A percentile compares a stretch with the other conserved stretches of the same genome.
Evolutionary conservation across 2,329 filamentous ascomycete species (phyloP).

Genomic region (Capronia coronata): DNA sequence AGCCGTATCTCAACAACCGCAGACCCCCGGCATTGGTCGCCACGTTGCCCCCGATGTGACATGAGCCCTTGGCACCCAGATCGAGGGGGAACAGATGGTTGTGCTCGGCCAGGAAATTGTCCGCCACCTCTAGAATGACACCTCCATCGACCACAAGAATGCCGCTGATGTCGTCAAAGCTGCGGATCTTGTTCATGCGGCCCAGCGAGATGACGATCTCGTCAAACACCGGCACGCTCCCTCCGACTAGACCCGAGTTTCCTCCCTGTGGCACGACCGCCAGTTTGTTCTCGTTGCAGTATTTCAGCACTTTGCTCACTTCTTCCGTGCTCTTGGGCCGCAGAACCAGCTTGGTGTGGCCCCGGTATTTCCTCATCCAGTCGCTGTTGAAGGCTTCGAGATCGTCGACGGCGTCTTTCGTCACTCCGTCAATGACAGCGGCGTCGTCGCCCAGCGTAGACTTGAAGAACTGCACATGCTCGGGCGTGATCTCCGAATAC

Average conservation of each 20-base stretch:
- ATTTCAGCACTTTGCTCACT: conserved; percentile 82
- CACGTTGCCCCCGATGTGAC: conserved; percentile 92
- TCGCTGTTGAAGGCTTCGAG: conserved; percentile 90
- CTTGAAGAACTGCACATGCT: conserved; percentile 79
- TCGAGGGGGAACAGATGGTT: conserved; percentile 92
- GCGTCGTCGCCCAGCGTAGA: conserved; percentile 70
- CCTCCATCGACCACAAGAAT: conserved; percentile 86
- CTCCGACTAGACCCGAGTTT: conserved; percentile 92
- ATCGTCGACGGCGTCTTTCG: conserved; percentile 66
- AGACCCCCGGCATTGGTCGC: conserved; percentile 93
- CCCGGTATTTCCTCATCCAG: conserved; percentile 98
- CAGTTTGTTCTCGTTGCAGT: conserved; percentile 88
- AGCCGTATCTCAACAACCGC: conserved; percentile 83
- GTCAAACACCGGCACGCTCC: conserved; percentile 93
- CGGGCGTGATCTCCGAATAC: conserved; percentile 62
- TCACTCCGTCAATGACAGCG: conserved; percentile 78
- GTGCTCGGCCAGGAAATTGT: conserved; percentile 74
- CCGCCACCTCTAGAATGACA: conserved; percentile 80
- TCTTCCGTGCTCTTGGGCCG: conserved; percentile 80
- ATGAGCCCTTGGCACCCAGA: conserved; percentile 94
- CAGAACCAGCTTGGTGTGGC: conserved; percentile 78
- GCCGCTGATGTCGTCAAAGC: conserved; percentile 88
- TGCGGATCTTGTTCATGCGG: conserved; percentile 84
- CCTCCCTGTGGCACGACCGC: conserved; percentile 96
- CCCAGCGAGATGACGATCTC: conserved; percentile 90